phyloP scores from a whole-genome alignment of 257 asterid species.

The Gentiana straminea region DNA sequence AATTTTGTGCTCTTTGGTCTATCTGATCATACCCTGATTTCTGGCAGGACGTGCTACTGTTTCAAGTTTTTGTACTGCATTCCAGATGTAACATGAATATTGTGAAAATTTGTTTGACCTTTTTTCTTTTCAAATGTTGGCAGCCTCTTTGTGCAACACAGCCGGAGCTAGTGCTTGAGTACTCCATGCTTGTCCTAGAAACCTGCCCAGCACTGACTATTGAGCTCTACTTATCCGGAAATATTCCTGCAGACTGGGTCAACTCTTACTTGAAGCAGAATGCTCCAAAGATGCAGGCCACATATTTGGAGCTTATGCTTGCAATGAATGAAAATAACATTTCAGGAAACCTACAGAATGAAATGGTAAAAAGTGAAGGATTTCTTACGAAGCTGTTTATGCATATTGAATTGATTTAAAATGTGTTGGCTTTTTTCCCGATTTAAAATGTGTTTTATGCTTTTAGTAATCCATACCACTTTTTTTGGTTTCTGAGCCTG shows the following conservation, averaged over 20 bases:
- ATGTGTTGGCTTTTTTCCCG: background rate
- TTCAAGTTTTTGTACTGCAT: no score
- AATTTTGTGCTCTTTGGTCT: no score
- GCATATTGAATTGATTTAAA: background rate
- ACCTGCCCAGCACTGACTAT: slow-evolving; percentile 89
- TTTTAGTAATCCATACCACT: no score
- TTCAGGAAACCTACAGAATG: slow-evolving; percentile 91
- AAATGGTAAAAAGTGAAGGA: slow-evolving; percentile 56
- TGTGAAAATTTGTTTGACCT: no score
- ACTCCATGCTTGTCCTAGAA: slow-evolving; percentile 87
- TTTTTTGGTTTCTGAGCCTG: background rate
- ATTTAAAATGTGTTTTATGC: background rate
- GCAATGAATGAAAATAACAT: slow-evolving; percentile 77
- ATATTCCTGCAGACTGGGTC: slow-evolving; percentile 90
- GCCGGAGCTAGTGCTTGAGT: slow-evolving; percentile 95
- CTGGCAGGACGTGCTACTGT: no score
- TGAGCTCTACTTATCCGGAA: slow-evolving; percentile 91
- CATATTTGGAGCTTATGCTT: slow-evolving; percentile 90
- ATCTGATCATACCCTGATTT: no score
- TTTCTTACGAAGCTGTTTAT: slow-evolving; percentile 13
- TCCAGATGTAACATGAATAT: no score
- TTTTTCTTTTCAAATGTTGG: slow-evolving; percentile 3
- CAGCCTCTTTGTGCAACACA: slow-evolving; percentile 93
- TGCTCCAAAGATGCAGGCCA: slow-evolving; percentile 91
- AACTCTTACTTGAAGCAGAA: slow-evolving; percentile 89